phyloP scores from a whole-genome alignment of 345 rosid species.

The Eucalyptus albens region DNA sequence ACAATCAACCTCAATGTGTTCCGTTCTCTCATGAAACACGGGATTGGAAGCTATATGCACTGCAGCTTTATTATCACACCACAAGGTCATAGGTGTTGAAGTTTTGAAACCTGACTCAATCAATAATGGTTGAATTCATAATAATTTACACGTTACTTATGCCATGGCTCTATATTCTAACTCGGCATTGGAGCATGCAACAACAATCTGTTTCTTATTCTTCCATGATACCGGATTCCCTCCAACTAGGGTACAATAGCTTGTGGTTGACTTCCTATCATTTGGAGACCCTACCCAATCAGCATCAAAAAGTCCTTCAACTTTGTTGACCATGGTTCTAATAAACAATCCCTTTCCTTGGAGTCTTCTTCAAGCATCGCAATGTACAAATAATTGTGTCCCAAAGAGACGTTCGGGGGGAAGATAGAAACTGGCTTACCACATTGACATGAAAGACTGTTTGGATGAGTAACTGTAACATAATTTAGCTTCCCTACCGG shows the following conservation, averaged over 20 bases:
- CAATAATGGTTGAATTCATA: neutral
- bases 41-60: neutral
- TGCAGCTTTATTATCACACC: no score
- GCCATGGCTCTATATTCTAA: neutral
- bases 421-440: neutral
- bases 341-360: neutral
- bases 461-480: neutral
- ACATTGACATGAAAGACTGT: neutral
- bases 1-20: neutral
- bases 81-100: no score
- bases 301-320: neutral
- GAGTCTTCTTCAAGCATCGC: neutral
- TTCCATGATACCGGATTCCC: neutral
- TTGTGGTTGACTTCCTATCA: neutral
- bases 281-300: neutral
- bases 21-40: neutral
- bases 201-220: neutral
- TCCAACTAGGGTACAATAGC: neutral
- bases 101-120: neutral
- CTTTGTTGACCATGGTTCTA: neutral
- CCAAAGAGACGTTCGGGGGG: fast-evolving
- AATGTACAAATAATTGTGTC: neutral
- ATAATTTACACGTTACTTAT: neutral
- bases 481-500: neutral
- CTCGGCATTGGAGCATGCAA: neutral